Base-by-base conservation (phyloP, 495 filamentous ascomycete genomes). In the Chlorociboria aeruginascens region DNA sequence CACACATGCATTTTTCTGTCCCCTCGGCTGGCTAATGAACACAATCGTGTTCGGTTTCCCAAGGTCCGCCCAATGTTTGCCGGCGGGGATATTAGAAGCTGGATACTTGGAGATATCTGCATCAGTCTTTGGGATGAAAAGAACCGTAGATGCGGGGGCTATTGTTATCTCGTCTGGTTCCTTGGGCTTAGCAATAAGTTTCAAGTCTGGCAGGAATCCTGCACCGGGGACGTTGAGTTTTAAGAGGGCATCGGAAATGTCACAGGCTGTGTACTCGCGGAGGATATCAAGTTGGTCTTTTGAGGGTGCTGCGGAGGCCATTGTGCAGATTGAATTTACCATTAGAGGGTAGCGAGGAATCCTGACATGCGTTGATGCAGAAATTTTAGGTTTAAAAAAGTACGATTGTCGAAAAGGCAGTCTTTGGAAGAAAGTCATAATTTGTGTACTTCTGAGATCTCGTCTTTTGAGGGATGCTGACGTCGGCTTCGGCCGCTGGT, bases 181-280 rank as follows among this genome's bases (percentile, higher is more conserved):
- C 12, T 20, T n/a, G 1, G 40, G n/a, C 9, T 45, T 17, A 13
- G 48, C 31, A 29, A 47, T 39, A 1, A 52, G 43, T 66, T 66
- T 52, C 32, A 86, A 65, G 57, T 83, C 81, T 29, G 71, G 63
- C n/a, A 85, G 64, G 53, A 73, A 72, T 17, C 82, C 79, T 3
- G 77, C 77, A 53, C 72, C 65, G 1, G 68, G 64, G 17, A 74
- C 71, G 41, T 78, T 72, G 20, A 83, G 63, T 50, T 76, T 78
- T 30, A 80, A 63, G 0, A 83, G 68, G 2, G 77, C 79, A 55
- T 83, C 79, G 36, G 78, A 80, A 46, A 83, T 67, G 68, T 81
- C 61, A 48, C 61, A 64, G 37, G 61, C 59, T 3, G 57, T 58
- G 48, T 58, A 62, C 11, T 51, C 42, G 38, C 43, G 29, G 47